Evolutionary conservation across 208 protist genomes (phyloP), one percentile per base, ranked within the genome.

Genomic region (Leptomonas seymouri): DNA sequence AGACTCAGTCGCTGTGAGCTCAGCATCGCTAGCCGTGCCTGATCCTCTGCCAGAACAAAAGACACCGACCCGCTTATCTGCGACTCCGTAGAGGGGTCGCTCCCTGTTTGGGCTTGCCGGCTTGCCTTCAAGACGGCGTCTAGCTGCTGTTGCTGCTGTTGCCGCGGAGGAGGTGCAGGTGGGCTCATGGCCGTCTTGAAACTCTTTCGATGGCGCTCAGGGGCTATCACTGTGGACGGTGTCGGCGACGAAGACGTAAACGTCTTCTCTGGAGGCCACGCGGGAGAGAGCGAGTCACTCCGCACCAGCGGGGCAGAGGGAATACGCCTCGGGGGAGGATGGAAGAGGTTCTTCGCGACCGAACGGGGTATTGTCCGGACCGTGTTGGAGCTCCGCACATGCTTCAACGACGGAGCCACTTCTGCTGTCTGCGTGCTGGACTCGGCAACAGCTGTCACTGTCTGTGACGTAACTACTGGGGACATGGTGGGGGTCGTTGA

Each of bases 1-100:
- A 44, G 54, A 44, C 31, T 42, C 54, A 44, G 34, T 6, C 16
- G 30, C 54, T 58, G 54, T 11, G 54, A 56, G 27, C 51, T 56
- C 28, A 36, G n/a, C 51, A 56, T 56, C 14, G 51, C 51, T 28
- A 56, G 51, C 15, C 27, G 11, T 36, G 51, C 51, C 27, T 56
- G 27, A 23, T 56, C 51, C 9, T 56, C 51, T 36, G 23, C 51
- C 51, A 31, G 20, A 21, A 36, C 51, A 56, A 31, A 56, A 21
- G 51, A 36, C 51, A 36, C 51, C 27, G 51, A 56, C 16, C 23
- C 18, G 51, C 51, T 56, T 14, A 31, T 15, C 28, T 39, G 31
- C 11, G 51, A 36, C 5, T 31, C 27, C 34, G 34, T 9, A 12
- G 34, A 23, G 9, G 51, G 27, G 4, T 23, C 51, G 11, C 15